Evolutionary conservation across 176 grass and related monocot genomes (phyloP).

Genomic region (Carex pumila): DNA sequence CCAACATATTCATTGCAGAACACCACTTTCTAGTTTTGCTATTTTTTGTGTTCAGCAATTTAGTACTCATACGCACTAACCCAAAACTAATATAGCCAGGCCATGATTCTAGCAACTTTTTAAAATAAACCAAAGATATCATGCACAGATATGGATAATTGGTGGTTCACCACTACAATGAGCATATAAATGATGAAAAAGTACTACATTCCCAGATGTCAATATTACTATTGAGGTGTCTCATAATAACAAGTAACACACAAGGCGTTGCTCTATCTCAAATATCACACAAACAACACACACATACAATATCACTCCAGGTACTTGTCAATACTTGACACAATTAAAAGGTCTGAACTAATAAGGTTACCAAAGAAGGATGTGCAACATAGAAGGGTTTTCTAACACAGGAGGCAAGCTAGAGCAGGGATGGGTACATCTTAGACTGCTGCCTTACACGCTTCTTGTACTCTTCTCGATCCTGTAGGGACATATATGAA

Average conservation of each 20-base stretch:
- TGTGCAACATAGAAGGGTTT: background rate
- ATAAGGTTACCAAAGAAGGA: background rate
- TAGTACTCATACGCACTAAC: background rate
- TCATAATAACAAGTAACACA: background rate
- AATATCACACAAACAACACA: background rate
- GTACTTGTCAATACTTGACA: background rate
- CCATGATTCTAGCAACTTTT: background rate
- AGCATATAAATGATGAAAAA: background rate
- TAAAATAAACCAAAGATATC: background rate
- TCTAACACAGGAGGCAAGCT: conserved; percentile 11
- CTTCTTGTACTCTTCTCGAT: conserved; percentile 57
- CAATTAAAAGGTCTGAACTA: background rate
- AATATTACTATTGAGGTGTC: background rate
- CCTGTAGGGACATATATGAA: conserved; percentile 27
- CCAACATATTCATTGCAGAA: background rate
- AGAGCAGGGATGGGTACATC: conserved; percentile 63
- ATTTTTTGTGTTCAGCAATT: background rate
- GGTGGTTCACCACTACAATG: background rate
- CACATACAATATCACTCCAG: background rate
- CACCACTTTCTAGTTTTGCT: background rate
- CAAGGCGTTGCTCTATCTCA: background rate
- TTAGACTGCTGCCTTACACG: conserved; percentile 61
- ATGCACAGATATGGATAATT: background rate
- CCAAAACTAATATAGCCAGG: background rate
- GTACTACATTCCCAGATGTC: background rate